Base-by-base conservation (phyloP, 805 yeast genomes). In the Kodamaea sagamina region DNA sequence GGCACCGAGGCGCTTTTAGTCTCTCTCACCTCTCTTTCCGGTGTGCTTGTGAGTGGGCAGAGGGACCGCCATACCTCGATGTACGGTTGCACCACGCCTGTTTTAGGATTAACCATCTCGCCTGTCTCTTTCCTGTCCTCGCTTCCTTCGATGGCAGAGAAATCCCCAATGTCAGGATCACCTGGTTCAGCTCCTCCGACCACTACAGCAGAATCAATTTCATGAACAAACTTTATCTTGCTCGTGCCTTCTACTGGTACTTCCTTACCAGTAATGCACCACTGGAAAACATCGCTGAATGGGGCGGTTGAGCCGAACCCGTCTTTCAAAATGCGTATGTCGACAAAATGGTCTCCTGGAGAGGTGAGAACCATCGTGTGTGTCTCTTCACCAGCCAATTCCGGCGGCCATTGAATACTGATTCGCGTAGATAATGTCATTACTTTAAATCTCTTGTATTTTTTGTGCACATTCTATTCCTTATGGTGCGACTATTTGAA, bases 251-350 rank as follows among this genome's bases (percentile, higher is more conserved):
- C 63, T 26, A 71, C 52, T 3, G 61, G 58, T 11, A 62, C 61
- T 39, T 77, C 78, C 1, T 55, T 57, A 2, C 87, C 86, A 4
- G 75, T 73, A 59, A 79, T 75, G 1, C 73, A 78, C 83, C 84
- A 78, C 51, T 81, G 81, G 49, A 78, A 78, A 16, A 65, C 55
- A 12, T 64, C 46, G 8, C 54, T 54, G 31, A 65, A 60, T 21
- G 24, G 8, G 8, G 6, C 8, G 24, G 24, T n/a, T n/a, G n/a
- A 21, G 24, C 8, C 24, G 8, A 9, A 37, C 32, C 12, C 41
- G 41, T 29, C 18, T 17, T 46, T 51, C 45, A 47, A 55, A 24
- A 67, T 53, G 34, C 79, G 57, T 18, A 72, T 57, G 47, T 79
- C 84, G 11, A 78, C 78, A 52, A 71, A 79, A 44, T 69, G 67